A percentile compares a stretch with the other conserved stretches of the same genome.
Evolutionary conservation across 306 rosid genomes (phyloP).

Genomic region (Acmispon strigosus): DNA sequence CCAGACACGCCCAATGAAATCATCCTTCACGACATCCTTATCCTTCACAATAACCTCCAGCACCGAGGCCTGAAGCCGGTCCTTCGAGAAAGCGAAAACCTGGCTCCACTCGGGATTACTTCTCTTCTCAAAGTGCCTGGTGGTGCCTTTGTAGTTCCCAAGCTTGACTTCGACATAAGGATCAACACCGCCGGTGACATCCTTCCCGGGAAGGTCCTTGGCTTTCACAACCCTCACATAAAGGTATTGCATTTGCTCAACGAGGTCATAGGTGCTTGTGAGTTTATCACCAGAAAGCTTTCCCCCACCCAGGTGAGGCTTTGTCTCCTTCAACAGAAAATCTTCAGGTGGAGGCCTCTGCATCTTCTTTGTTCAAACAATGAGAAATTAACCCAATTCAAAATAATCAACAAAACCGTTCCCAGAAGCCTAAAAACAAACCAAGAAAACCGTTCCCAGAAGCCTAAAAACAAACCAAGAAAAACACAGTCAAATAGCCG

Average conservation of each 20-base stretch:
- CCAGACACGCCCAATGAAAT: slow-evolving; percentile 63
- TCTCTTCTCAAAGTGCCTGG: slow-evolving; percentile 91
- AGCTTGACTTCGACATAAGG: slow-evolving; percentile 87
- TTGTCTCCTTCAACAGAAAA: slow-evolving; percentile 86
- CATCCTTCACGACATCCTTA: slow-evolving; percentile 88
- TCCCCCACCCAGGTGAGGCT: slow-evolving; percentile 92
- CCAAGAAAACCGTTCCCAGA: slow-evolving; percentile 27
- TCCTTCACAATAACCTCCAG: slow-evolving; percentile 90
- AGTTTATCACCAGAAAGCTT: slow-evolving; percentile 78
- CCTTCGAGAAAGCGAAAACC: slow-evolving; percentile 92
- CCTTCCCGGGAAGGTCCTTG: slow-evolving; percentile 72
- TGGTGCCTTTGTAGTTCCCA: slow-evolving; percentile 89
- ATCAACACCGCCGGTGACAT: slow-evolving; percentile 88
- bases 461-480: slow-evolving; percentile 37
- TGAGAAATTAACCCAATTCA: slow-evolving; percentile 3
- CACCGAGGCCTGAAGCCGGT: slow-evolving; percentile 72
- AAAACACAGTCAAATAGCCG: slow-evolving; percentile 48
- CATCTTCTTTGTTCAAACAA: slow-evolving; percentile 48
- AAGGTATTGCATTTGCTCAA: slow-evolving; percentile 98
- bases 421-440: slow-evolving; percentile 48
- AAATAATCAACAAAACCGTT: slow-evolving; percentile 26
- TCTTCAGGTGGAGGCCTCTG: slow-evolving; percentile 92
- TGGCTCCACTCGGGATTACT: slow-evolving; percentile 88
- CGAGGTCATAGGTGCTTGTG: slow-evolving; percentile 90
- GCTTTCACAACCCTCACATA: slow-evolving; percentile 91